Base-by-base conservation (phyloP, 2,329 filamentous ascomycete species). In the Bimuria novae-zelandiae region DNA sequence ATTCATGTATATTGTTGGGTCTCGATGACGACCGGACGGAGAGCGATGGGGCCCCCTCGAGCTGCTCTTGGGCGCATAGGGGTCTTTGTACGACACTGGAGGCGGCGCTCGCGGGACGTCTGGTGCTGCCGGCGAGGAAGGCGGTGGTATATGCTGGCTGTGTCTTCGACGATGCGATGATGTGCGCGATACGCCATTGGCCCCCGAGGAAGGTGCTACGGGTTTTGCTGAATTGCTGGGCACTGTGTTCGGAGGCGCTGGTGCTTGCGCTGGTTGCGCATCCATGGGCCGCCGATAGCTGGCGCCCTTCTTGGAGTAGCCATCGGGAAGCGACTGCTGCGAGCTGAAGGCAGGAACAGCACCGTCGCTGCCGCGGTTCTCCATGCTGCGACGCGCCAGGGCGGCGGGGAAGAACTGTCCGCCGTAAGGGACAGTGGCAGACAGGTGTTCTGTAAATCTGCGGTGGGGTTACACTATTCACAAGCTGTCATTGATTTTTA, bases 31-130 rank as follows among this genome's bases (percentile, higher is more conserved):
- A 10, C 57, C 54, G 21, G 69, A 70, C 36, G 56, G 56, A 5
- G 65, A 61, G 42, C 70, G 68, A 22, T 60, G 56, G 2, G 68
- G 61, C 2, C 51, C 59, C 47, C 64, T 60, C 23, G 65, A 56
- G 55, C 53, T 60, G 11, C 57, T 52, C 41, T 60, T 69, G 11
- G 61, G 75, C 35, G 73, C 76, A 60, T 73, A 73, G 10, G 71
- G 70, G 36, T 73, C 69, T 54, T 60, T 62, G 55, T 72, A 74
- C 0, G 71, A 68, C 10, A 62, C 63, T 4, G 87, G 84, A 4
- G 87, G 84, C 7, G 71, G 68, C 25, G 77, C 80, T 63, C 79
- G 80, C 49, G 86, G 84, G 23, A 80, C 82, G 60, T 89, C 86
- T 58, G 87, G 84, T 29, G 82, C 84, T 44, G 78, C 76, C 16